These are phyloP conservation scores for Xerocomellus intermedius DNA, from an alignment of 768 basidiomycete genomes.

Conservation along the genomic window DNA sequence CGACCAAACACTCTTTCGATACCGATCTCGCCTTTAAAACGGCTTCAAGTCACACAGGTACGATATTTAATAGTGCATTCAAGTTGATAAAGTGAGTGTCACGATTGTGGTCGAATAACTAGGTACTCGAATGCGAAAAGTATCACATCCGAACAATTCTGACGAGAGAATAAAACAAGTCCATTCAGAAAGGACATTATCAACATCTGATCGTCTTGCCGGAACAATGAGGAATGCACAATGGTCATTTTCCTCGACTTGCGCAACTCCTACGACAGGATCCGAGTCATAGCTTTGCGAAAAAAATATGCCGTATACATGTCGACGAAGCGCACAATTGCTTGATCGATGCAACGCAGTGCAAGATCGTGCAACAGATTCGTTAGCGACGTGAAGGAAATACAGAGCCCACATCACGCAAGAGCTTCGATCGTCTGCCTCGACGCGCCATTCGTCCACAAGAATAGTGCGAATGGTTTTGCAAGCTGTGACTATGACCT, in stretches of 20 bases:
- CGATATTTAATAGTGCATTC: background rate
- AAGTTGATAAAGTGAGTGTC: no score
- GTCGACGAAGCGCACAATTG: constrained; percentile 1
- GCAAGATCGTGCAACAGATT: no score
- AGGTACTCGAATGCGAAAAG: background rate
- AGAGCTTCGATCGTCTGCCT: no score
- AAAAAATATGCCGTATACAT: background rate
- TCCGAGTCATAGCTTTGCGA: background rate
- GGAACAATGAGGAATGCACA: background rate
- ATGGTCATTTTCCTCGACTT: background rate
- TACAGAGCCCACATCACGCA: no score
- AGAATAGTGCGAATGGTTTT: no score
- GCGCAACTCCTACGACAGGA: background rate
- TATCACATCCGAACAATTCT: background rate
- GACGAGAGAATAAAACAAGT: background rate
- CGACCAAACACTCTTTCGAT: background rate
- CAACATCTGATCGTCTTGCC: constrained; percentile 8
- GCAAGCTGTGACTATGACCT: no score
- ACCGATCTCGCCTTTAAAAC: background rate
- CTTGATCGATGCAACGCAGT: no score
- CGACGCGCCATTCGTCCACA: no score
- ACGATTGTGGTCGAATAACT: no score
- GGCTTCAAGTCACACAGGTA: background rate
- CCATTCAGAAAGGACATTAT: background rate
- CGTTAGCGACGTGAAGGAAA: no score